These are phyloP conservation scores for Hydrangea macrophylla DNA, from an alignment of 148 eudicot genomes.

Conservation along the genomic window DNA sequence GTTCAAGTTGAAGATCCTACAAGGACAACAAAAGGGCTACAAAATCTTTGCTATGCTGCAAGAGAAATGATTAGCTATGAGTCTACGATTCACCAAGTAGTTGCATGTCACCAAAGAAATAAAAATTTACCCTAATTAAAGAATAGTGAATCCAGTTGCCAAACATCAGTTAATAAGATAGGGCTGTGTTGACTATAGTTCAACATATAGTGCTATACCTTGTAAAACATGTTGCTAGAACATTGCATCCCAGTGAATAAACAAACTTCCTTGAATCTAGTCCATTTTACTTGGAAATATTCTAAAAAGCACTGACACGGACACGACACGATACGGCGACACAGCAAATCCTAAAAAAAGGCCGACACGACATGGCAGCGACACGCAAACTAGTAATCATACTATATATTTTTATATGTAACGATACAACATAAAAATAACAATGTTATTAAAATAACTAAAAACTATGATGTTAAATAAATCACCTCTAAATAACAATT, in stretches of 20 bases:
- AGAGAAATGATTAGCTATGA: not conserved
- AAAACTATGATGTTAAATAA: too few relatives aligned
- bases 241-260: not conserved
- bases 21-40: not conserved
- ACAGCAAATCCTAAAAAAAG: too few relatives aligned
- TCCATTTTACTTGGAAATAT: not conserved
- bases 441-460: too few relatives aligned
- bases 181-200: not conserved
- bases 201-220: not conserved
- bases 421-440: too few relatives aligned
- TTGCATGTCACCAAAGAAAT: too few relatives aligned
- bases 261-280: too few relatives aligned
- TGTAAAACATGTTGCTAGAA: not conserved
- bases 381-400: too few relatives aligned
- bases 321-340: too few relatives aligned
- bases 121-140: not conserved
- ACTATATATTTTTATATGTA: too few relatives aligned
- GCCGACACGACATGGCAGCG: too few relatives aligned
- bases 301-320: too few relatives aligned
- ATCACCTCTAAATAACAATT: too few relatives aligned
- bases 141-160: not conserved
- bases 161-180: not conserved
- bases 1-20: conserved; percentile 5
- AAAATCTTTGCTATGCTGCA: not conserved
- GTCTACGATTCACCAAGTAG: not conserved